Percentiles rank a stretch among this genome's conserved stretches.
Evolutionary conservation across 1,284 basidiomycete species (phyloP).

Genomic region (Leccinum variabile): DNA sequence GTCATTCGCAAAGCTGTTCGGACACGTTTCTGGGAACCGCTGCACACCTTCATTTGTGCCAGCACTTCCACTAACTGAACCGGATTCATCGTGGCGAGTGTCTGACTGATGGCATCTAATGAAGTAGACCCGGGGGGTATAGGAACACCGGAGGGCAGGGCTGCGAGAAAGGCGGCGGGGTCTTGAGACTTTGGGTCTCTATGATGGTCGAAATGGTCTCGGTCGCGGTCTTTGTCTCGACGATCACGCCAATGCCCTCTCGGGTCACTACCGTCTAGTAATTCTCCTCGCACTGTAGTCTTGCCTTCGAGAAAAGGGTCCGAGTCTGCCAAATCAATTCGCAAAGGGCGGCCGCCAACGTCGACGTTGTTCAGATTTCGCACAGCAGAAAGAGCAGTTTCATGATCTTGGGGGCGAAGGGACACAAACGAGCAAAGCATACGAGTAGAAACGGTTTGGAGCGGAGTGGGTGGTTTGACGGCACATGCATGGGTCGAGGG

Average conservation of each 20-base stretch:
- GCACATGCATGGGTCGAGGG: conserved; percentile 7
- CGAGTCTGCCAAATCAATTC: conserved; percentile 75
- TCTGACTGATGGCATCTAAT: conserved; percentile 86
- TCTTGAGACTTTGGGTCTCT: conserved; percentile 40
- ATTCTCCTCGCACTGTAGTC: conserved; percentile 55
- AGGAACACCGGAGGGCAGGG: conserved; percentile 77
- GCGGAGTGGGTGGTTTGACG: conserved; percentile 10
- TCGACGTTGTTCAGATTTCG: conserved; percentile 83
- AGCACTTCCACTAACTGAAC: conserved; percentile 92
- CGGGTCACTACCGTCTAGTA: conserved; percentile 47
- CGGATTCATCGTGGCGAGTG: conserved; percentile 82
- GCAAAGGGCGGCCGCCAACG: conserved; percentile 80
- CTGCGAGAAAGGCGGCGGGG: conserved; percentile 56
- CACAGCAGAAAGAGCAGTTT: conserved; percentile 81
- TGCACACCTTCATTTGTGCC: conserved; percentile 91
- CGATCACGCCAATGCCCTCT: conserved; percentile 55
- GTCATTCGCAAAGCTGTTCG: conserved; percentile 31
- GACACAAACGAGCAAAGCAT: conserved; percentile 15
- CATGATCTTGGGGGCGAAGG: conserved; percentile 68
- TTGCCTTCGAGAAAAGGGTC: conserved; percentile 62
- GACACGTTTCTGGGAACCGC: conserved; percentile 25
- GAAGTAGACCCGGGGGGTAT: conserved; percentile 74
- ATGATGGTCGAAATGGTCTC: conserved; percentile 27
- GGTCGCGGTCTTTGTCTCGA: conserved; percentile 31
- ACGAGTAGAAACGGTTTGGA: conserved; percentile 17